Conservation (phyloP, 345 rosid species). For the Rhodomyrtus tomentosa region DNA sequence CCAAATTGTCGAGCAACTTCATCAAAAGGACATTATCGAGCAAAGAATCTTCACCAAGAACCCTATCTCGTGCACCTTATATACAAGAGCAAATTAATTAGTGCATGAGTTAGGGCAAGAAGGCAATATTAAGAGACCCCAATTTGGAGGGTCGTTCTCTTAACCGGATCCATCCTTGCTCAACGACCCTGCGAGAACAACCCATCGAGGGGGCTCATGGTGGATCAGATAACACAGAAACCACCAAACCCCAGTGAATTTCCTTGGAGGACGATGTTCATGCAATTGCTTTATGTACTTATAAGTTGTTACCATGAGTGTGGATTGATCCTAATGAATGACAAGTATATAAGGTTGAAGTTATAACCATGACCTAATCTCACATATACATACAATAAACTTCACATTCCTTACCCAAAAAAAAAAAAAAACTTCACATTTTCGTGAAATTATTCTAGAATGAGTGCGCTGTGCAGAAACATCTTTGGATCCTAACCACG, state of each 20-base stretch:
- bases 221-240: background rate
- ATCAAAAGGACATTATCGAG: background rate
- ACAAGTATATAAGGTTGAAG: background rate
- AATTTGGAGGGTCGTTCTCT: background rate
- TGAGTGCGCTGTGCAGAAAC: background rate
- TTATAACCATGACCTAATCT: background rate
- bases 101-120: background rate
- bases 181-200: background rate
- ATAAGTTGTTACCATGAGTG: background rate
- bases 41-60: background rate
- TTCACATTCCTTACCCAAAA: no score
- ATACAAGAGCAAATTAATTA: background rate
- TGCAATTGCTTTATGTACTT: background rate
- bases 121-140: background rate
- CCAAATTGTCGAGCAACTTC: no score
- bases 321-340: background rate
- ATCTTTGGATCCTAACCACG: background rate
- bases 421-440: no score
- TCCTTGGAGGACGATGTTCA: background rate
- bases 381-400: background rate
- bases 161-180: background rate
- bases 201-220: background rate
- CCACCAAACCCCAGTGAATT: background rate
- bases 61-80: background rate
- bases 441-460: no score